phyloP scores from a whole-genome alignment of 2,329 filamentous ascomycete species.

The Gyromitra esculenta region DNA sequence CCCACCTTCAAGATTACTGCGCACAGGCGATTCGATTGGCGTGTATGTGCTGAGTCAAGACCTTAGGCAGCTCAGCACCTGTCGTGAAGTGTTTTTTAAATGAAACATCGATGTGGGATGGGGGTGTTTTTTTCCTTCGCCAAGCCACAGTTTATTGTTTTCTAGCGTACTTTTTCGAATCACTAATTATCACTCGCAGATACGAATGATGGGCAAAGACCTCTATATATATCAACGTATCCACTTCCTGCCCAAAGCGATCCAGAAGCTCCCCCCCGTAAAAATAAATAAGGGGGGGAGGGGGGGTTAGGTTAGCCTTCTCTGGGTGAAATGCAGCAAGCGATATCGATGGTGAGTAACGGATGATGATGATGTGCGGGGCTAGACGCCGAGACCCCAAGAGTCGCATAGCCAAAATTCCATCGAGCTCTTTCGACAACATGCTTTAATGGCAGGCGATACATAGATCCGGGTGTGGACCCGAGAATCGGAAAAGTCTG shows the following conservation, averaged over 20 bases:
- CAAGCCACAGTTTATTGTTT: background rate
- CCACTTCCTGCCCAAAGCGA: background rate
- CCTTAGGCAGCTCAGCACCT: no score
- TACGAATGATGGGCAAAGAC: background rate
- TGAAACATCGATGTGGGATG: background rate
- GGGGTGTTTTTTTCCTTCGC: background rate
- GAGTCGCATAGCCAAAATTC: no score
- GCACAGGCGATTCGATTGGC: background rate
- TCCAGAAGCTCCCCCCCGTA: no score
- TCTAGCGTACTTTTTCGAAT: background rate
- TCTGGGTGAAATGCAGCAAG: no score
- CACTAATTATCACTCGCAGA: slow-evolving; percentile 33
- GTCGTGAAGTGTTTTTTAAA: background rate
- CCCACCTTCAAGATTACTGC: background rate
- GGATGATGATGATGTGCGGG: background rate
- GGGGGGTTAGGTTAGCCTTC: no score
- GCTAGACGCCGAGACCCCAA: background rate
- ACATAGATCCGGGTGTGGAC: no score
- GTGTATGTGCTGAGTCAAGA: background rate
- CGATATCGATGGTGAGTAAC: background rate
- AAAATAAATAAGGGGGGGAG: background rate
- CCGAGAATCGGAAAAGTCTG: no score
- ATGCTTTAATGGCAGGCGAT: no score
- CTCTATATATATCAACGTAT: no score
- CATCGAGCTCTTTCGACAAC: no score